These are phyloP conservation scores for Neurospora crassa DNA, from an alignment of 2,329 filamentous ascomycete genomes.

Conservation along the genomic window DNA sequence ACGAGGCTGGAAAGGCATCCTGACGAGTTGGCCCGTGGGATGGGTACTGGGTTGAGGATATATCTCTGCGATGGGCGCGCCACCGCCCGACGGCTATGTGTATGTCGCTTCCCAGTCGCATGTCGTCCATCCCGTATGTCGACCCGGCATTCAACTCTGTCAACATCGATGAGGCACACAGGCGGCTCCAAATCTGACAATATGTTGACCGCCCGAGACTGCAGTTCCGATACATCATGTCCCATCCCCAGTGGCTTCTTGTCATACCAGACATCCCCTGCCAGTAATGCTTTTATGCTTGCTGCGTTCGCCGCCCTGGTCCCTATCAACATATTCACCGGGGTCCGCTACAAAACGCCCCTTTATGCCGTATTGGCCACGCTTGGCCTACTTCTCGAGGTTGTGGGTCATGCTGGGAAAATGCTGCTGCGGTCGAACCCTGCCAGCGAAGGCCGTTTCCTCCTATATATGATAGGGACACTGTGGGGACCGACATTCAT, in stretches of 20 bases:
- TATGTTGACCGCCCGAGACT: slow-evolving; percentile 16
- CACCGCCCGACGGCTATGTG: not conserved
- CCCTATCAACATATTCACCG: slow-evolving; percentile 17
- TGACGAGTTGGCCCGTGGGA: not conserved
- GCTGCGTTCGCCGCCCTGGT: slow-evolving; percentile 19
- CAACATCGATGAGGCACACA: not conserved
- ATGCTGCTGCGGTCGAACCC: slow-evolving; percentile 29
- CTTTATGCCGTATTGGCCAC: slow-evolving; percentile 31
- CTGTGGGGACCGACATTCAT: slow-evolving; percentile 37
- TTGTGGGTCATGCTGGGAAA: slow-evolving; percentile 37
- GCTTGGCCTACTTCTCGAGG: slow-evolving; percentile 32
- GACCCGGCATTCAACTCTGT: not conserved
- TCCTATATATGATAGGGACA: slow-evolving; percentile 37
- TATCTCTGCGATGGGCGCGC: not conserved
- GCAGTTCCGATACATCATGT: slow-evolving; percentile 12
- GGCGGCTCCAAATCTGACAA: not conserved
- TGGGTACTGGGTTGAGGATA: not conserved
- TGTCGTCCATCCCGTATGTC: not conserved
- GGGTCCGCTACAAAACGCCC: slow-evolving; percentile 22
- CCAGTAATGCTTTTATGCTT: slow-evolving; percentile 18
- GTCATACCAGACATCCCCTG: slow-evolving; percentile 12
- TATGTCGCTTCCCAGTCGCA: not conserved
- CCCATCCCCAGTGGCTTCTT: slow-evolving; percentile 13
- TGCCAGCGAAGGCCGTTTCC: slow-evolving; percentile 28
- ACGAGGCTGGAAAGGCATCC: not conserved